Evolutionary conservation across 202 grass and related monocot species (phyloP).

Genomic region (Zizania palustris): DNA sequence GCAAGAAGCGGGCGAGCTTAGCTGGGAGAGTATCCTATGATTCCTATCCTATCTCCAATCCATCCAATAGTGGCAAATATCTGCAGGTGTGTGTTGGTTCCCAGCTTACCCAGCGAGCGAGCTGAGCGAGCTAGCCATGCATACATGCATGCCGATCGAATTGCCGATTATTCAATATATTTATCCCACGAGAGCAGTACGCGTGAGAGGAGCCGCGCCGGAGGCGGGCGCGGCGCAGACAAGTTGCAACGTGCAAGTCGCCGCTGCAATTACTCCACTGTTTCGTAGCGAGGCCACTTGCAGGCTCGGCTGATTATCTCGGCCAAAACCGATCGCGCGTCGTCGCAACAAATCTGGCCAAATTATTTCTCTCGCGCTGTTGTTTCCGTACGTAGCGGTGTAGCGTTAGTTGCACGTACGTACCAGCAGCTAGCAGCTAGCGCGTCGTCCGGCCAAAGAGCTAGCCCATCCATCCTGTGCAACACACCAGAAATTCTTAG

Average conservation of each 20-base stretch:
- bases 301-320: not conserved
- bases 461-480: no score
- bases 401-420: no score
- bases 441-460: not conserved
- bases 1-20: no score
- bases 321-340: no score
- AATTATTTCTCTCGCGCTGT: conserved; percentile 16
- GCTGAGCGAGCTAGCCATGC: no score
- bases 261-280: conserved; percentile 32
- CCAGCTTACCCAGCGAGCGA: no score
- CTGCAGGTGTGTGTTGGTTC: no score
- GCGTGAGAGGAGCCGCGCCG: not conserved
- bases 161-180: no score
- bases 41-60: no score
- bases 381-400: conserved; percentile 11
- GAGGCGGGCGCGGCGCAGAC: not conserved
- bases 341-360: conserved; percentile 38
- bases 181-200: no score
- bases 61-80: not conserved
- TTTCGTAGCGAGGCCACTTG: conserved; percentile 39
- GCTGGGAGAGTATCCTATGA: not conserved
- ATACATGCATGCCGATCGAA: no score
- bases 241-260: conserved; percentile 34
- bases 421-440: no score
- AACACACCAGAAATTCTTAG: conserved; percentile 11